Evolutionary conservation across 768 basidiomycete species (phyloP).

Genomic region (Lactarius deliciosus): DNA sequence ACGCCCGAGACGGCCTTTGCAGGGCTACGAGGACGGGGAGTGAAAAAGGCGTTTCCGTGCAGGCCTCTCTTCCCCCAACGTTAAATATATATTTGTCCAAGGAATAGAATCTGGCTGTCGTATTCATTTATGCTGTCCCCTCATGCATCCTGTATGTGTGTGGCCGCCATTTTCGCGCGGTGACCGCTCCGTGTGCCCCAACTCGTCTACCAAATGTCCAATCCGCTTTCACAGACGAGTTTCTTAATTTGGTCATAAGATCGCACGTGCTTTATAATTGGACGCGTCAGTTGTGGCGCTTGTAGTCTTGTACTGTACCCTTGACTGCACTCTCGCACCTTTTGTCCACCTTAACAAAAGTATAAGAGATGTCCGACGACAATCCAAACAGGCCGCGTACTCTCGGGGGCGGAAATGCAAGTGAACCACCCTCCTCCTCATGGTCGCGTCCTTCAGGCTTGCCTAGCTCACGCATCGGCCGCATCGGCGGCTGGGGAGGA

Average conservation of each 20-base stretch:
- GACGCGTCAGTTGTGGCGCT: constrained; percentile 5
- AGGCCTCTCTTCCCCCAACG: background rate
- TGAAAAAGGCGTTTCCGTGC: background rate
- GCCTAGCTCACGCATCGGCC: constrained; percentile 30
- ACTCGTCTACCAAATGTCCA: background rate
- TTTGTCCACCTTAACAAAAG: background rate
- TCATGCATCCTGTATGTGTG: background rate
- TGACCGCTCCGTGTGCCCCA: too few species aligned
- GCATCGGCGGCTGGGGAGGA: constrained; percentile 32
- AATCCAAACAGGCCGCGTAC: constrained; percentile 26
- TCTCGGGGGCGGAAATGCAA: constrained; percentile 17
- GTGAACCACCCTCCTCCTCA: background rate
- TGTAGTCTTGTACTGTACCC: background rate
- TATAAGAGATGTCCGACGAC: constrained; percentile 16
- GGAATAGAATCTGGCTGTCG: background rate
- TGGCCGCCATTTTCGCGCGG: too few species aligned
- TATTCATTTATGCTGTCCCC: background rate
- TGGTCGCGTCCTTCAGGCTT: constrained; percentile 17
- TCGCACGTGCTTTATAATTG: constrained; percentile 5
- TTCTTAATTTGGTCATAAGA: background rate
- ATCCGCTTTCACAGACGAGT: too few species aligned
- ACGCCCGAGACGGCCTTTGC: constrained; percentile 62
- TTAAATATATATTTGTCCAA: background rate
- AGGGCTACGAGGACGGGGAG: constrained; percentile 71
- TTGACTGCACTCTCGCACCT: background rate